These are phyloP conservation scores for Yamadazyma dendronema DNA, from an alignment of 1,139 yeast species.

Conservation along the genomic window DNA sequence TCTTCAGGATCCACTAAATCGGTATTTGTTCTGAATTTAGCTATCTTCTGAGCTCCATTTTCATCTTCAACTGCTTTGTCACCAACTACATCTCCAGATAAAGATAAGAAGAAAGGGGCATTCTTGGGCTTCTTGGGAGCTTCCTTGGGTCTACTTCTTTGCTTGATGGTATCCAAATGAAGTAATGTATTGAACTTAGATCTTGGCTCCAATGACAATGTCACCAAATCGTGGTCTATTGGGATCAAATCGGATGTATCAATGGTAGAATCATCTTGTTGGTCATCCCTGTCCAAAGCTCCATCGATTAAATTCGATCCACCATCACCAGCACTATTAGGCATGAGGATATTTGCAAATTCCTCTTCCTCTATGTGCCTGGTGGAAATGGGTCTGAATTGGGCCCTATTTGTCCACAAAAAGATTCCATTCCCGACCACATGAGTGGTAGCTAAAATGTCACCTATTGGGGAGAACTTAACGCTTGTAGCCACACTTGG, in stretches of 20 bases:
- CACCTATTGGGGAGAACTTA: slow-evolving; percentile 85
- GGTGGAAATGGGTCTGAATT: slow-evolving; percentile 71
- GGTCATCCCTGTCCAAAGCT: slow-evolving; percentile 46
- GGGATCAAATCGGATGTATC: slow-evolving; percentile 55
- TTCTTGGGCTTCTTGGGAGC: slow-evolving; percentile 84
- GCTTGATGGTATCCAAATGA: slow-evolving; percentile 79
- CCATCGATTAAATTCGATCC: slow-evolving; percentile 78
- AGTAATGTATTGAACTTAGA: slow-evolving; percentile 74
- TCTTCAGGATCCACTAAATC: slow-evolving; percentile 5
- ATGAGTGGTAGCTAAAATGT: slow-evolving; percentile 89
- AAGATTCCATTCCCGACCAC: slow-evolving; percentile 88
- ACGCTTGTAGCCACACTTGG: slow-evolving; percentile 78
- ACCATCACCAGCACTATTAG: slow-evolving; percentile 83
- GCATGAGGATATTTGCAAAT: slow-evolving; percentile 58
- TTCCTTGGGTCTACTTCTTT: slow-evolving; percentile 86
- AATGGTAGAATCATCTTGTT: slow-evolving; percentile 16
- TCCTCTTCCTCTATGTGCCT: slow-evolving; percentile 76
- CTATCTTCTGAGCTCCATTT: slow-evolving; percentile 25
- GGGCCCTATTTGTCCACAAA: slow-evolving; percentile 90
- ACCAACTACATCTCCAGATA: slow-evolving; percentile 65
- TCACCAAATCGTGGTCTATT: slow-evolving; percentile 59
- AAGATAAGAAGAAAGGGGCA: slow-evolving; percentile 76
- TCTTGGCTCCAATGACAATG: slow-evolving; percentile 77
- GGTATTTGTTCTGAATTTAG: slow-evolving; percentile 7
- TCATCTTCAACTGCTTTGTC: slow-evolving; percentile 68